Evolutionary conservation across 306 rosid species (phyloP).

Genomic region (Herpetospermum pedunculosum): DNA sequence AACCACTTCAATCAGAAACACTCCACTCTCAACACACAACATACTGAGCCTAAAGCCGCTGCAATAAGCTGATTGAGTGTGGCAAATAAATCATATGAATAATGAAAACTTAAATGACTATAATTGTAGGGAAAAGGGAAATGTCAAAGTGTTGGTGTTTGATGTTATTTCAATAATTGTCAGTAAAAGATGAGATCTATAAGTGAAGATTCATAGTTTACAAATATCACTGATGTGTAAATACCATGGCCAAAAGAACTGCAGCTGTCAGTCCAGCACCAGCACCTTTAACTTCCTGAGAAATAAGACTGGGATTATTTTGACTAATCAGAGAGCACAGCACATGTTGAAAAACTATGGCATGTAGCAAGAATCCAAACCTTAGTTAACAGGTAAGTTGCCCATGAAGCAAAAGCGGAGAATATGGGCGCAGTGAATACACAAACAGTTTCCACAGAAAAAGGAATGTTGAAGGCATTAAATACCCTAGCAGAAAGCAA

Average conservation of each 20-base stretch:
- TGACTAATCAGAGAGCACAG: slow-evolving; percentile 10
- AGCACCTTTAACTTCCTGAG: slow-evolving; percentile 84
- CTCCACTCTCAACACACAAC: background rate
- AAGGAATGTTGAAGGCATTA: slow-evolving; percentile 85
- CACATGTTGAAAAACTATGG: background rate
- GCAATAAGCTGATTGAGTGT: background rate
- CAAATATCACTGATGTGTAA: slow-evolving; percentile 17
- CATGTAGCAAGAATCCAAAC: slow-evolving; percentile 26
- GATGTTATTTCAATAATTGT: background rate
- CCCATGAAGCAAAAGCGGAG: slow-evolving; percentile 98
- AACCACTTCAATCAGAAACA: background rate
- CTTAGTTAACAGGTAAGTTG: slow-evolving; percentile 80
- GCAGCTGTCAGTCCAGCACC: slow-evolving; percentile 99
- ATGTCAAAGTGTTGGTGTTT: background rate
- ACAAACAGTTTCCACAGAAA: slow-evolving; percentile 94
- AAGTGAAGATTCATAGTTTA: slow-evolving; percentile 7
- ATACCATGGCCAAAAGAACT: slow-evolving; percentile 85
- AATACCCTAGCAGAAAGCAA: slow-evolving; percentile 43
- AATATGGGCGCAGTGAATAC: slow-evolving; percentile 96
- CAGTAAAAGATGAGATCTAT: background rate
- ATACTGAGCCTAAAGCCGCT: background rate
- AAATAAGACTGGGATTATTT: slow-evolving; percentile 15
- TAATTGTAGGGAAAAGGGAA: background rate
- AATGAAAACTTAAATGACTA: background rate
- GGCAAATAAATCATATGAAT: background rate